These are phyloP conservation scores for Urostyla sp. DNA, from an alignment of 73 alveolate species.

Conservation along the genomic window DNA sequence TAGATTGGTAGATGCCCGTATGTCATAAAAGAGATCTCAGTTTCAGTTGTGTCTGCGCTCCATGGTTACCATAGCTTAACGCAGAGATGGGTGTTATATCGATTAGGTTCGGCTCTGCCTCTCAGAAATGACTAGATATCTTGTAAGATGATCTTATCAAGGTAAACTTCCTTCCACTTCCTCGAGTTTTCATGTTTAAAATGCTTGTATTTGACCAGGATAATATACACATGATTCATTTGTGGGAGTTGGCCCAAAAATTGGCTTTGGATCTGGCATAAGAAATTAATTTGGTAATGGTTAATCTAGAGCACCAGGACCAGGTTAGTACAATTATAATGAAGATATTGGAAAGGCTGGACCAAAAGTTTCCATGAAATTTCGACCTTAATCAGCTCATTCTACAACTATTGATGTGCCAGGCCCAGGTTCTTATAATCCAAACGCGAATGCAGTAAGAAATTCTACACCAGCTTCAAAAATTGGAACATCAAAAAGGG, in stretches of 20 bases:
- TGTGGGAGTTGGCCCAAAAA: neutral
- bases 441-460: slow-evolving; percentile 21
- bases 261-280: slow-evolving; percentile 49
- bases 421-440: slow-evolving; percentile 53
- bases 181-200: too few species aligned
- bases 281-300: slow-evolving; percentile 30
- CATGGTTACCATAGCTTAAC: neutral
- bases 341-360: slow-evolving; percentile 21
- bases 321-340: slow-evolving; percentile 33
- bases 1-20: neutral
- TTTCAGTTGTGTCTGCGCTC: too few species aligned
- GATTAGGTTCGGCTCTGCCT: neutral
- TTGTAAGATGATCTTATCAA: neutral
- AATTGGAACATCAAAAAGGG: slow-evolving; percentile 33
- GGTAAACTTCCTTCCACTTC: neutral
- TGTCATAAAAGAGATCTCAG: neutral
- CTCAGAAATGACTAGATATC: neutral
- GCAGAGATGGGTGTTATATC: slow-evolving; percentile 1
- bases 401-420: slow-evolving; percentile 13
- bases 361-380: slow-evolving; percentile 49
- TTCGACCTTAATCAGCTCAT: slow-evolving; percentile 16
- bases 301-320: slow-evolving; percentile 26
- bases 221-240: neutral
- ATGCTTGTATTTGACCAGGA: too few species aligned
- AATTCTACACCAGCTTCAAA: slow-evolving; percentile 4